These are phyloP conservation scores for Sutorius eximius DNA, from an alignment of 1,284 basidiomycete genomes.

Conservation along the genomic window DNA sequence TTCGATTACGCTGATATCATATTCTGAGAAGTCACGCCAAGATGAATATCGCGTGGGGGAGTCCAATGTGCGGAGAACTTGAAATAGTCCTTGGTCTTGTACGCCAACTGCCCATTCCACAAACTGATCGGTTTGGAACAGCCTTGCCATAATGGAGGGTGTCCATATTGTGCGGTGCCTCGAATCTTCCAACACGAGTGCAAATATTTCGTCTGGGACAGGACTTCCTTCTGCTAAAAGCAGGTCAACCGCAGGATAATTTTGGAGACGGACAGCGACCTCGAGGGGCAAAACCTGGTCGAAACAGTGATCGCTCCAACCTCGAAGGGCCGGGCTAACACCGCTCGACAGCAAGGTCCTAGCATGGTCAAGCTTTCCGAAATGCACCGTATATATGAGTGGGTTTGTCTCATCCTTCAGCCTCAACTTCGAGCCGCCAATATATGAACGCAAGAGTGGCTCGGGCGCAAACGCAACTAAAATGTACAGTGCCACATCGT, in stretches of 20 bases:
- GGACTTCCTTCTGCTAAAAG: neutral
- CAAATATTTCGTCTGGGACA: neutral
- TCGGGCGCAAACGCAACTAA: constrained; percentile 1
- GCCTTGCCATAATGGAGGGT: neutral
- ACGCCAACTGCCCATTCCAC: neutral
- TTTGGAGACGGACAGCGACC: neutral
- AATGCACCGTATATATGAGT: neutral
- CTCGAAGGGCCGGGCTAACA: neutral
- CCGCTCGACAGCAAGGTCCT: constrained; percentile 4
- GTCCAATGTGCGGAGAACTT: neutral
- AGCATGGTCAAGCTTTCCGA: neutral
- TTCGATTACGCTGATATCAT: neutral
- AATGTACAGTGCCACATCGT: constrained; percentile 6
- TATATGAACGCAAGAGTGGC: neutral
- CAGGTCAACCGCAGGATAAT: neutral
- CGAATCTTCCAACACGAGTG: neutral
- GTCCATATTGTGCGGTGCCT: accelerated
- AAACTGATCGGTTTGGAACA: constrained; percentile 8
- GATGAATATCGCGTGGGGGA: neutral
- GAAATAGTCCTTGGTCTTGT: neutral
- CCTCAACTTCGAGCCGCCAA: neutral
- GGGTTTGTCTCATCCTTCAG: constrained; percentile 11
- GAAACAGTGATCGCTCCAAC: neutral
- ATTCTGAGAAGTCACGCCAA: neutral
- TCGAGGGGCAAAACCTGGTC: neutral